These are phyloP conservation scores for Collybiopsis confluens DNA, from an alignment of 768 basidiomycete species.

Conservation along the genomic window DNA sequence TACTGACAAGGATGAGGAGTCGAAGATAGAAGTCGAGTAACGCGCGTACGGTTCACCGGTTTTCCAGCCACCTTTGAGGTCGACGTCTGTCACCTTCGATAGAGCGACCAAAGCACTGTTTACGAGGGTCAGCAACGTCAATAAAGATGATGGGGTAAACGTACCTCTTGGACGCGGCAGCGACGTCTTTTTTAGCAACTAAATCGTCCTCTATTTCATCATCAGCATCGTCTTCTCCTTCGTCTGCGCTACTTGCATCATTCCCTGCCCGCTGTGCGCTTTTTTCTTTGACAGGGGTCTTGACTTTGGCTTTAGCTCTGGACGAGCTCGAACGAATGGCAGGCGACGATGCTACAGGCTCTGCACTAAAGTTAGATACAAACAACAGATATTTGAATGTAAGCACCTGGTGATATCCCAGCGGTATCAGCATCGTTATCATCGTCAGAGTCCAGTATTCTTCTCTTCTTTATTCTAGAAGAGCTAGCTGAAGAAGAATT, in stretches of 20 bases:
- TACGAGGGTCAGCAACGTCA: not conserved
- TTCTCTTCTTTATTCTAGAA: constrained; percentile 44
- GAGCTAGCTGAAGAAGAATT: constrained; percentile 17
- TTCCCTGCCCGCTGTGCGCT: constrained; percentile 26
- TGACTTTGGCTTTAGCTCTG: constrained; percentile 17
- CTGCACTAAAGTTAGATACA: not conserved
- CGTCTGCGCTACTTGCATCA: constrained; percentile 27
- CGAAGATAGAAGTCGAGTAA: not conserved
- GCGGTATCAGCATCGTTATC: constrained; percentile 29
- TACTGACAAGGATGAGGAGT: constrained; percentile 38
- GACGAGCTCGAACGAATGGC: not conserved
- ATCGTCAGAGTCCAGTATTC: constrained; percentile 52
- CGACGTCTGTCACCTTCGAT: constrained; percentile 60
- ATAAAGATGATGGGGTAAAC: constrained; percentile 10
- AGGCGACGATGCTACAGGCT: not conserved
- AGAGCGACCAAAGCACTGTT: constrained; percentile 67
- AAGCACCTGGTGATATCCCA: constrained; percentile 8
- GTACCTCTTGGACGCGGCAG: constrained; percentile 62
- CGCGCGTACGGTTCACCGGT: constrained; percentile 70
- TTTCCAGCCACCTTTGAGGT: constrained; percentile 81
- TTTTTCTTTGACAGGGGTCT: constrained; percentile 24
- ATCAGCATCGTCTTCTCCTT: constrained; percentile 36
- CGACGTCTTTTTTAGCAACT: constrained; percentile 28
- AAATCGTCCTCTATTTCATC: constrained; percentile 40
- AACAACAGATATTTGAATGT: not conserved